Percentiles rank a stretch among this genome's conserved stretches.
These are phyloP conservation scores for Immersiporthe knoxdaviesiana DNA, from an alignment of 2,329 filamentous ascomycete species.

Conservation along the genomic window DNA sequence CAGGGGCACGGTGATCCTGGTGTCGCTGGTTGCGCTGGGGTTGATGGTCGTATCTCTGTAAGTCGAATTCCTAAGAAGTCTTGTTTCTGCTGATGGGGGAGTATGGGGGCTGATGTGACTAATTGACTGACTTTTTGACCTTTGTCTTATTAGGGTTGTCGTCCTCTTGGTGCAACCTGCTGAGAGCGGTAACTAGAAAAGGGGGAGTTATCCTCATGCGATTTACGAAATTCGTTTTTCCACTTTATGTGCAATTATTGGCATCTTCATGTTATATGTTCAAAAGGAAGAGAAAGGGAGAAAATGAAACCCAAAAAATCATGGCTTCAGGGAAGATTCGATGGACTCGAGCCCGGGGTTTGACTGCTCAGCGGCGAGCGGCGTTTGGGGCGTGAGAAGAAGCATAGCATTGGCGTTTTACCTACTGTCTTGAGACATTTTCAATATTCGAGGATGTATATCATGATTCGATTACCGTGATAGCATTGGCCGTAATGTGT, in stretches of 20 bases:
- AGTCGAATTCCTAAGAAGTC: background rate
- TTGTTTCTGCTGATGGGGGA: too few species aligned
- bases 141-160: constrained; percentile 1
- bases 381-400: background rate
- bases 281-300: too few species aligned
- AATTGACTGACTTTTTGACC: background rate
- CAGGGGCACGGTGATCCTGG: constrained; percentile 68
- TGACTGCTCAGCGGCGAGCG: background rate
- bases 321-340: background rate
- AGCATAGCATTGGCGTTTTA: constrained; percentile 13
- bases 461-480: background rate
- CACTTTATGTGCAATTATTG: too few species aligned
- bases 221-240: background rate
- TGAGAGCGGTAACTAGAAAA: background rate
- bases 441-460: background rate
- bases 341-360: background rate
- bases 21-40: constrained; percentile 66
- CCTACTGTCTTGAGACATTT: too few species aligned
- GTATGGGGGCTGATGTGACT: too few species aligned
- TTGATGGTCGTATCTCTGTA: constrained; percentile 62
- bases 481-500: background rate
- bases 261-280: too few species aligned
- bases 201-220: background rate
- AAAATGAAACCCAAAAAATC: too few species aligned
- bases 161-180: constrained; percentile 19